Conservation (phyloP, 2,329 filamentous ascomycete genomes). For the Phaeosphaeriaceae sp. region DNA sequence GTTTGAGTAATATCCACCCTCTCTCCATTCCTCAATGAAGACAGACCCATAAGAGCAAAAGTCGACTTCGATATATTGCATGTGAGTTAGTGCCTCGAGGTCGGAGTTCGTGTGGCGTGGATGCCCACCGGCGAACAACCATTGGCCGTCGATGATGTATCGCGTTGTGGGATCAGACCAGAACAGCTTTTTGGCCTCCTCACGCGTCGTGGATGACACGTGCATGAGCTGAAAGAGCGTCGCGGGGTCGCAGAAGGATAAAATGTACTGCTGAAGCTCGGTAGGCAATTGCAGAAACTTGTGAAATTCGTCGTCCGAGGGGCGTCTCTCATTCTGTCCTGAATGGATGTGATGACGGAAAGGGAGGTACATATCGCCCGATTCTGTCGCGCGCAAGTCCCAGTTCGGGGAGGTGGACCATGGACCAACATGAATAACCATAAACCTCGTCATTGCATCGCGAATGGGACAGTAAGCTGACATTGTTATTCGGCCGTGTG, state of each 20-base stretch:
- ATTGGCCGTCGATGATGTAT: constrained; percentile 12
- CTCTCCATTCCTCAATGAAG: background rate
- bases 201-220: constrained; percentile 5
- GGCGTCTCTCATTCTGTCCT: background rate
- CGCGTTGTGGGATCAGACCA: constrained; percentile 10
- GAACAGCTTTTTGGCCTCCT: constrained; percentile 16
- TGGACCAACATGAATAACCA: background rate
- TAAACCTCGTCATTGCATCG: background rate
- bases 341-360: constrained; percentile 8
- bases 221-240: constrained; percentile 26
- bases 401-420: constrained; percentile 2
- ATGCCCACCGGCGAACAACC: constrained; percentile 13
- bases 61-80: constrained; percentile 10
- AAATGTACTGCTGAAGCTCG: constrained; percentile 16
- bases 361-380: constrained; percentile 2
- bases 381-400: constrained; percentile 1
- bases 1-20: constrained; percentile 1
- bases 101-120: constrained; percentile 6
- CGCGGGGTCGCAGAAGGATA: constrained; percentile 13
- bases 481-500: too few relatives aligned
- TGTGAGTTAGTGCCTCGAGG: constrained; percentile 1
- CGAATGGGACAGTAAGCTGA: background rate
- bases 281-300: constrained; percentile 10
- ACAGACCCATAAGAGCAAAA: background rate
- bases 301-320: background rate